Base-by-base conservation (phyloP, 1,284 basidiomycete genomes). In the Cutaneotrichosporon sp. region DNA sequence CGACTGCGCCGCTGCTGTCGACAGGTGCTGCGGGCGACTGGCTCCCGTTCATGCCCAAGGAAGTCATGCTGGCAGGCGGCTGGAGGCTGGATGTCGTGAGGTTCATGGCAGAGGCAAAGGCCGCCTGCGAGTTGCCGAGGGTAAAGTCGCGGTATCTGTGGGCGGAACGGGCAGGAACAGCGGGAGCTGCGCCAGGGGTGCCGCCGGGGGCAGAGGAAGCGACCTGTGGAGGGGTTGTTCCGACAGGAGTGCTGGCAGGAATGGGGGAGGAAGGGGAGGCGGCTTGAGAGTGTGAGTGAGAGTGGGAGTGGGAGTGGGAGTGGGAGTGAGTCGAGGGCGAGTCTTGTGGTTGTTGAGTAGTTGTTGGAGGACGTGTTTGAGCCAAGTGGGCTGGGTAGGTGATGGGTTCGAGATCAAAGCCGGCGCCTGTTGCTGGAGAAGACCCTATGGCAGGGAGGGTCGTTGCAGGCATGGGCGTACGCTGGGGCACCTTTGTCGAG, bases 361-460 rank as follows among this genome's bases (percentile, higher is more conserved):
- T n/a, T n/a, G n/a, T n/a, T n/a, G 70, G 69, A 4, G 67, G 54
- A 49, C 46, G 58, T 29, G 61, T 68, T 52, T 69, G 71, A 16
- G 69, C 71, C n/a, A 73, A 60, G 58, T 68, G 68, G 1, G 67
- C 55, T 13, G 70, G 70, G 51, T 72, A 72, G 1, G 66, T 69
- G 49, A 71, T 68, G 2, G 70, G 67, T 43, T 72, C 71, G 20
- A 72, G 63, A 54, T 70, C 65, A 25, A 61, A 61, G 11, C 51
- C 58, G 20, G 58, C 22, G n/a, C n/a, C n/a, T n/a, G n/a, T n/a
- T 31, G 20, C 46, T n/a, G 61, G 49, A 33, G 60, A 51, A 24
- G 59, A 55, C 52, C 49, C 58, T 46, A 59, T 25, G 7, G 52
- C 27, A 2, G 61, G 36, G 24, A 63, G 49, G 3, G 60, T 27